Conservation (phyloP, 1,139 yeast genomes). For the Pichia sp. region DNA sequence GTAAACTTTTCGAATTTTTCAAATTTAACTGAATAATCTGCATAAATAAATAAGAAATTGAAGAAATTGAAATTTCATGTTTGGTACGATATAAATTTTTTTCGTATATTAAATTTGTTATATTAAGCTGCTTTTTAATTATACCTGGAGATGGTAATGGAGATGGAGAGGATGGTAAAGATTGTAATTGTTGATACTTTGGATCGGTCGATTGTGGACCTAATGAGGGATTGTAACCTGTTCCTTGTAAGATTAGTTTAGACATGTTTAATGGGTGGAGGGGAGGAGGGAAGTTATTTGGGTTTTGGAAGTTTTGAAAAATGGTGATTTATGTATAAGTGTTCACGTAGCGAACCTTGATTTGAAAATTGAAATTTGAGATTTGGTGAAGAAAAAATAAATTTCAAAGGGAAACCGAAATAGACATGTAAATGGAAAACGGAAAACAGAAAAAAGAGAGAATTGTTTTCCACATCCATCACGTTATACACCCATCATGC, state of each 20-base stretch:
- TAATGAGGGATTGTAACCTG: slow-evolving; percentile 26
- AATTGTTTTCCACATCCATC: too few species aligned
- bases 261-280: background rate
- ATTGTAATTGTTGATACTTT: background rate
- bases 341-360: too few species aligned
- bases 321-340: too few species aligned
- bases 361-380: too few species aligned
- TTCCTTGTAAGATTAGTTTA: slow-evolving; percentile 15
- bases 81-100: slow-evolving; percentile 58
- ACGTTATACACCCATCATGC: slow-evolving; percentile 38
- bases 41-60: slow-evolving; percentile 64
- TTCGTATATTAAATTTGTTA: slow-evolving; percentile 49
- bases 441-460: too few species aligned
- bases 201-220: slow-evolving; percentile 27
- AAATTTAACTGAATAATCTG: slow-evolving; percentile 59
- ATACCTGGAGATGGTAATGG: slow-evolving; percentile 10
- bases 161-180: background rate
- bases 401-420: too few species aligned
- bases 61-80: slow-evolving; percentile 59
- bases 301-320: background rate
- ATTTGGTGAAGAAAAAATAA: too few species aligned
- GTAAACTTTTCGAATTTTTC: slow-evolving; percentile 56
- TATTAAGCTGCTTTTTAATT: slow-evolving; percentile 10
- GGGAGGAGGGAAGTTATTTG: background rate
- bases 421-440: background rate